Conservation (phyloP, 352 stramenopile species). For the Globisporangium barbulae region DNA sequence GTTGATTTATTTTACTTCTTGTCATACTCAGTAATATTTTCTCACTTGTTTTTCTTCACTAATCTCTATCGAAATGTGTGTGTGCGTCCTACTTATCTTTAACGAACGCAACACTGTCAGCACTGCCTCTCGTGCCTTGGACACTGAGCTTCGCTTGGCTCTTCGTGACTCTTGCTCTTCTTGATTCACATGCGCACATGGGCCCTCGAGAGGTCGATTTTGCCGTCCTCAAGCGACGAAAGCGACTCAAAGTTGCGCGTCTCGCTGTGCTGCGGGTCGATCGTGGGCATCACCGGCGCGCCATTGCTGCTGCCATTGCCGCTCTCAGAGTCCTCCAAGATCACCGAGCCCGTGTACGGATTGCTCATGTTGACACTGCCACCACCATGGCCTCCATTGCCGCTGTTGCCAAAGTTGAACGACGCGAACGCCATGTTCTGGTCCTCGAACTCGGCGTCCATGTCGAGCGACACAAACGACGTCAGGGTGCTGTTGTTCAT, state of each 20-base stretch:
- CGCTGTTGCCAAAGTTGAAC: conserved; percentile 17
- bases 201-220: conserved; percentile 27
- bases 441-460: conserved; percentile 8
- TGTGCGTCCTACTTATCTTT: no score
- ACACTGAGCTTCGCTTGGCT: no score
- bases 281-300: conserved; percentile 17
- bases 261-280: conserved; percentile 15
- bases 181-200: conserved; percentile 32
- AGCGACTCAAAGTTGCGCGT: conserved; percentile 44
- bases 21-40: neutral
- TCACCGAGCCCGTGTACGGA: conserved; percentile 19
- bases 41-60: neutral
- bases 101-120: neutral
- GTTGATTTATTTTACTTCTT: conserved; percentile 1
- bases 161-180: neutral
- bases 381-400: neutral
- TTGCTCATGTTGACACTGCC: conserved; percentile 15
- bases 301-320: conserved; percentile 2
- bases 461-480: conserved; percentile 23
- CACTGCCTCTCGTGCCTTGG: neutral
- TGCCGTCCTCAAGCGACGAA: conserved; percentile 30
- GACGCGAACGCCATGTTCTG: conserved; percentile 21
- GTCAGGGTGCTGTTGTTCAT: conserved; percentile 19
- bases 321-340: conserved; percentile 21
- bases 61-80: neutral